Conservation (phyloP, 106 monocot species). For the Posidonia australis region DNA sequence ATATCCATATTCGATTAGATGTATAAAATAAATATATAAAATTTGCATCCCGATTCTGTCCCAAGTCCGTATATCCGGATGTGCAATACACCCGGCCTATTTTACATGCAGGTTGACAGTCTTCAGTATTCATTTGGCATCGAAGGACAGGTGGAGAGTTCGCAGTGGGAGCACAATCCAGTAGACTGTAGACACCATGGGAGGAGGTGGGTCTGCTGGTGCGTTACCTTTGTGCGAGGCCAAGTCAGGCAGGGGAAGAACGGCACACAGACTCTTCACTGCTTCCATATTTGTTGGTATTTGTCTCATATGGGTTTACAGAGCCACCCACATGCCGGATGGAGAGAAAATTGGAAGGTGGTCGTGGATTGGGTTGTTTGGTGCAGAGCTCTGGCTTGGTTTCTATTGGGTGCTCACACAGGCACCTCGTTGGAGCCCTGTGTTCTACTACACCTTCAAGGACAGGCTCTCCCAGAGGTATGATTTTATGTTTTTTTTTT, state of each 20-base stretch:
- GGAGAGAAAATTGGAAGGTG: not conserved
- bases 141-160: too few species aligned
- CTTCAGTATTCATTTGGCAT: too few species aligned
- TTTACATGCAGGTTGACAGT: too few species aligned
- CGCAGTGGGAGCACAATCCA: too few species aligned
- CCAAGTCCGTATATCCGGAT: too few species aligned
- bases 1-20: too few species aligned
- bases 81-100: too few species aligned
- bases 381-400: conserved; percentile 8
- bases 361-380: conserved; percentile 9
- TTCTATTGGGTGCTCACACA: conserved; percentile 6
- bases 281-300: conserved; percentile 7
- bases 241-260: not conserved
- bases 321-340: conserved; percentile 1
- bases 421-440: conserved; percentile 4
- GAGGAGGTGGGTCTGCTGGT: too few species aligned
- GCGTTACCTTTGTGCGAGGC: conserved; percentile 5
- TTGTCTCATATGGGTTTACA: conserved; percentile 8
- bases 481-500: not conserved
- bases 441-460: conserved; percentile 7
- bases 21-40: too few species aligned
- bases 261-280: not conserved
- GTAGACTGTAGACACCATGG: too few species aligned
- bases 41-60: too few species aligned
- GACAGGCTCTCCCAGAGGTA: conserved; percentile 18